Evolutionary conservation across 768 basidiomycete genomes (phyloP).

Genomic region (Rhodotorula paludigena): DNA sequence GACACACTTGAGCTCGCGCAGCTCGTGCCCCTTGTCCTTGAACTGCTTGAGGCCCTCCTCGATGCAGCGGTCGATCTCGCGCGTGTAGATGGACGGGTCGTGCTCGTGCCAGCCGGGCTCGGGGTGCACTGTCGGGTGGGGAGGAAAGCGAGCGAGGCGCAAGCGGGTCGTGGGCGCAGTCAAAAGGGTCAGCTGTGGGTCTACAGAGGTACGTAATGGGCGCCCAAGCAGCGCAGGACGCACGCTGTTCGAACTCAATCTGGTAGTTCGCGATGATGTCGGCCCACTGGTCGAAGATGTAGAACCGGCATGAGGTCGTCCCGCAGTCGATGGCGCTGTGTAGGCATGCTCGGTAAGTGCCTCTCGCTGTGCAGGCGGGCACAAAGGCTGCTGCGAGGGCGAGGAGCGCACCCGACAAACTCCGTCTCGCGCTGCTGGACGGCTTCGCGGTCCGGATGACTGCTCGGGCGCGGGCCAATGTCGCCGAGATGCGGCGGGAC

Average conservation of each 20-base stretch:
- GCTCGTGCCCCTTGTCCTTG: conserved; percentile 68
- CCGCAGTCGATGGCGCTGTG: conserved; percentile 41
- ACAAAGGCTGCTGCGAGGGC: neutral
- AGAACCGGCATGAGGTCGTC: conserved; percentile 41
- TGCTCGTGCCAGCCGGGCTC: conserved; percentile 87
- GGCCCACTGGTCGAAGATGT: conserved; percentile 43
- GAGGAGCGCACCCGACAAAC: conserved; percentile 28
- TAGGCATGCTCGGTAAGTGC: neutral
- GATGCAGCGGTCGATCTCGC: conserved; percentile 70
- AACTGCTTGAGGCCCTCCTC: conserved; percentile 64
- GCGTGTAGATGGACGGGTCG: conserved; percentile 74
- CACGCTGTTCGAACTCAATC: conserved; percentile 75
- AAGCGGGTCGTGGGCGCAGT: conserved; percentile 57
- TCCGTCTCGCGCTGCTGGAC: conserved; percentile 28
- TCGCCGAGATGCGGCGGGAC: conserved; percentile 10
- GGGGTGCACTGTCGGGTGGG: conserved; percentile 44
- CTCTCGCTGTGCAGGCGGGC: neutral
- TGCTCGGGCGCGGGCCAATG: conserved; percentile 20
- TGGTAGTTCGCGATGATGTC: conserved; percentile 70
- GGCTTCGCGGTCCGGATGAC: conserved; percentile 15
- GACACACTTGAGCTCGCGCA: conserved; percentile 80
- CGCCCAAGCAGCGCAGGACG: no score
- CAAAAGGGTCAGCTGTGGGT: neutral
- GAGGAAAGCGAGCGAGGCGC: neutral
- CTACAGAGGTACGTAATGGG: no score